Base-by-base conservation (phyloP, 306 rosid genomes). In the Citrullus amarus region DNA sequence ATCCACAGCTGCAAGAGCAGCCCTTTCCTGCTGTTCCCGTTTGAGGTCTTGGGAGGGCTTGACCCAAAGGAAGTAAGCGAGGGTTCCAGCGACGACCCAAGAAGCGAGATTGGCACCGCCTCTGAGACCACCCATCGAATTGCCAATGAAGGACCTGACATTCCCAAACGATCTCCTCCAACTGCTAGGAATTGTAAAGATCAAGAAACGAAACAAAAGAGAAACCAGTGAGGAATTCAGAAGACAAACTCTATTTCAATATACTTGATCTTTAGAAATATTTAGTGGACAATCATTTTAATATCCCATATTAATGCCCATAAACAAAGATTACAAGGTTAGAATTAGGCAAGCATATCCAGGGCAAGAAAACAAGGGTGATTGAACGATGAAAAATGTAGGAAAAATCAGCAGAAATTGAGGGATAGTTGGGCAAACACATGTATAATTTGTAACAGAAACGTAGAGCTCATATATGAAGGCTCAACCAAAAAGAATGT, bases 21-120 rank as follows among this genome's bases (percentile, higher is more conserved):
- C 93, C 80, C 75, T 82, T 63, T 89, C 98, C 91, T 89, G 85
- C 44, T 94, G 97, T 67, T 92, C 80, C 6, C 97, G 95, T 59
- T 86, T 86, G 80, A 94, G 98, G 43, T 94, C 96, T 79, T 87
- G 97, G 0, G 96, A 85, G 56, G 98, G 98, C 79, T 95, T 95
- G 82, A 95, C 81, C 98, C 98, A 95, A 22, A 95, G 97, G 83
- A 80, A 89, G 82, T 95, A 95, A 12, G 98, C 98, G 25, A 95
- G 83, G 80, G 97, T 88, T 80, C 97, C 96, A n/a, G 98, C 97
- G 3, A 95, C 96, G 1, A 86, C 87, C 98, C 98, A 95, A 0
- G 98, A 88, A 22, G 97, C 98, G 2, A 95, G 79, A 85, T 89
- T 95, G 84, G 84, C 83, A 78, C 90, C 86, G 17, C 98, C 98